Conservation (phyloP, 495 filamentous ascomycete genomes). For the Aspergillus steynii region DNA sequence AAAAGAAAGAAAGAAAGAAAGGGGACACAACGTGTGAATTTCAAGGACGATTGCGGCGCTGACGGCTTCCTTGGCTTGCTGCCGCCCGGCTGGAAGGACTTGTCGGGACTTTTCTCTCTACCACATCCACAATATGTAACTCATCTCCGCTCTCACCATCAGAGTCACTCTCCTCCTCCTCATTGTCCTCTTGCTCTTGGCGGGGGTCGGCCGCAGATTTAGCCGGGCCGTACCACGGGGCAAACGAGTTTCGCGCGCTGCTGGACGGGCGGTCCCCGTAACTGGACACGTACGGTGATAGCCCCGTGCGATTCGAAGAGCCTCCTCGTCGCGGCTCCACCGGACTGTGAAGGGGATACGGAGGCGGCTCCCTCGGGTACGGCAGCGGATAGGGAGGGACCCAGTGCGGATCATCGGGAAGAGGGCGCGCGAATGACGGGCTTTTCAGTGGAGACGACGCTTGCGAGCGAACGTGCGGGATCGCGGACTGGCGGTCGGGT, state of each 20-base stretch:
- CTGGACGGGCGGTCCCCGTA: slow-evolving; percentile 22
- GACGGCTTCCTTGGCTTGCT: slow-evolving; percentile 21
- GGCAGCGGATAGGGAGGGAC: slow-evolving; percentile 40
- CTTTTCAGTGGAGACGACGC: slow-evolving; percentile 25
- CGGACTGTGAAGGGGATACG: slow-evolving; percentile 32
- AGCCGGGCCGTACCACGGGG: slow-evolving; percentile 17
- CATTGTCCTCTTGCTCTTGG: slow-evolving; percentile 21
- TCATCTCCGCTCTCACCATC: slow-evolving; percentile 33
- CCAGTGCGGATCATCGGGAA: slow-evolving; percentile 51
- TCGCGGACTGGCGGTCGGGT: slow-evolving; percentile 30
- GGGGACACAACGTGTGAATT: slow-evolving; percentile 1
- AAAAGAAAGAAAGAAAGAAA: slow-evolving; percentile 1
- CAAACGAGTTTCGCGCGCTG: slow-evolving; percentile 18
- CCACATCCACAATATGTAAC: slow-evolving; percentile 36
- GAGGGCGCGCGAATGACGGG: slow-evolving; percentile 32
- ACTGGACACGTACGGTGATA: slow-evolving; percentile 18
- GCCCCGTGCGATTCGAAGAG: slow-evolving; percentile 12
- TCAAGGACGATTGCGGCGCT: slow-evolving; percentile 27
- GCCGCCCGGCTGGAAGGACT: slow-evolving; percentile 20
- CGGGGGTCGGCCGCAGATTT: slow-evolving; percentile 23
- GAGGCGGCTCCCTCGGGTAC: slow-evolving; percentile 30
- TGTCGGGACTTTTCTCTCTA: slow-evolving; percentile 28
- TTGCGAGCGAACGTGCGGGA: slow-evolving; percentile 28
- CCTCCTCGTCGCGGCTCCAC: slow-evolving; percentile 32
- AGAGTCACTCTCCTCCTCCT: slow-evolving; percentile 17